Percentiles rank a stretch among this genome's conserved stretches.
Conservation (phyloP, 352 stramenopile genomes). For the Aphanomyces stellatus region DNA sequence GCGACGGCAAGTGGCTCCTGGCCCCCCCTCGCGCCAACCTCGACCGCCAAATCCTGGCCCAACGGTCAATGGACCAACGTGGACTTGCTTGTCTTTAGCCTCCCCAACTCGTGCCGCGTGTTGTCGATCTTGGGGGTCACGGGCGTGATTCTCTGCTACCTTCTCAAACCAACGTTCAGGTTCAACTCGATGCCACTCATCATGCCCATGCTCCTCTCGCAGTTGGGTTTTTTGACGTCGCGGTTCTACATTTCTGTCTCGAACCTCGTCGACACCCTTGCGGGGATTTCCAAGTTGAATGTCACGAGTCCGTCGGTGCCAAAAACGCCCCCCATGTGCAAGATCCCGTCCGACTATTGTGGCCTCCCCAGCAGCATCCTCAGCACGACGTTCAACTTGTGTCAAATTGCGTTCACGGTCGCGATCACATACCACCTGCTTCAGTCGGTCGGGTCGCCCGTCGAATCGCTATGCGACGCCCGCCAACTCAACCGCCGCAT, state of each 20-base stretch:
- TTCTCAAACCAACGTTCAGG: background rate
- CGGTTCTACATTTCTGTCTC: background rate
- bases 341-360: background rate
- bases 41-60: background rate
- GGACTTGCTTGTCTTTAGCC: constrained; percentile 1
- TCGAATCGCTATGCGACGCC: background rate
- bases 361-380: constrained; percentile 10
- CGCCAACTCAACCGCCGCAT: background rate
- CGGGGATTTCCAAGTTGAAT: background rate
- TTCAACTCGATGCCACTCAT: constrained; percentile 16
- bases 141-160: background rate
- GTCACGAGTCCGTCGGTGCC: background rate
- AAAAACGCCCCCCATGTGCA: background rate
- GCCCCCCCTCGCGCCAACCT: background rate
- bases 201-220: constrained; percentile 12
- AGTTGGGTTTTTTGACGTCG: background rate
- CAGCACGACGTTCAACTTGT: constrained; percentile 15
- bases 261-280: background rate
- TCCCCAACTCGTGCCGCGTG: constrained; percentile 14
- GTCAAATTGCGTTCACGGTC: constrained; percentile 13
- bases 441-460: background rate
- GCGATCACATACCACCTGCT: background rate
- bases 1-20: too few relatives aligned
- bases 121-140: constrained; percentile 10
- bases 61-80: too few relatives aligned